Base-by-base conservation (phyloP, 805 yeast genomes). In the Metschnikowia lochheadii region DNA sequence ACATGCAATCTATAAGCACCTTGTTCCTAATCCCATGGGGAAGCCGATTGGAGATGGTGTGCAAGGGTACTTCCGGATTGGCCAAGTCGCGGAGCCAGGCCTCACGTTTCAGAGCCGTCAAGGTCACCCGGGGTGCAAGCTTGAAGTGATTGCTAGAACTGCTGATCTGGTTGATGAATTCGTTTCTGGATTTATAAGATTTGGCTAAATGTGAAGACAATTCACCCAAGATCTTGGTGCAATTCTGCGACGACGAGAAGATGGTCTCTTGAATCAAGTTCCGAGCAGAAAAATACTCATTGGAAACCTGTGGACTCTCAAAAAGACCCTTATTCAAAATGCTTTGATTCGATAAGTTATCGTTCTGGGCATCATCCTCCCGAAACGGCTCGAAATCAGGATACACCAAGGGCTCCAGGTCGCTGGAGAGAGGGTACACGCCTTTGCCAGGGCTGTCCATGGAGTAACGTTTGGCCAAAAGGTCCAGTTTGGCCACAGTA, bases 1-100 rank as follows among this genome's bases (percentile, higher is more conserved):
- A 78, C 55, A 95, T 78, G 53, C 84, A 87, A 55, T 90, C 97
- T 3, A 92, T 63, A 17, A 92, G 71, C 1, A 78, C 76, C 56
- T 82, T 81, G 63, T 88, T 87, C 56, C 91, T 75, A 20, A 91
- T 80, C 0, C 97, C 97, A 64, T 92, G 97, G 0, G 99, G 98
- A 6, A 92, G 79, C 17, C 90, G 87, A 48, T 87, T 76, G 2
- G 94, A 79, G 3, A 91, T 77, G 52, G 79, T 80, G 40, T 79
- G 74, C 44, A 92, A 70, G 0, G 96, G 87, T 0, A 85, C 75
- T 17, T 72, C 67, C 0, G 85, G 78, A 47, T 86, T 77, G 3
- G 94, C 88, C 46, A 92, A 73, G 60, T 89, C 96, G 47, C 78
- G 78, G 43, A 92, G 71, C 99, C 99, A 92, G 2, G 83, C 73